phyloP scores from a whole-genome alignment of 2,329 filamentous ascomycete species.

The Microcyclosporella mali region DNA sequence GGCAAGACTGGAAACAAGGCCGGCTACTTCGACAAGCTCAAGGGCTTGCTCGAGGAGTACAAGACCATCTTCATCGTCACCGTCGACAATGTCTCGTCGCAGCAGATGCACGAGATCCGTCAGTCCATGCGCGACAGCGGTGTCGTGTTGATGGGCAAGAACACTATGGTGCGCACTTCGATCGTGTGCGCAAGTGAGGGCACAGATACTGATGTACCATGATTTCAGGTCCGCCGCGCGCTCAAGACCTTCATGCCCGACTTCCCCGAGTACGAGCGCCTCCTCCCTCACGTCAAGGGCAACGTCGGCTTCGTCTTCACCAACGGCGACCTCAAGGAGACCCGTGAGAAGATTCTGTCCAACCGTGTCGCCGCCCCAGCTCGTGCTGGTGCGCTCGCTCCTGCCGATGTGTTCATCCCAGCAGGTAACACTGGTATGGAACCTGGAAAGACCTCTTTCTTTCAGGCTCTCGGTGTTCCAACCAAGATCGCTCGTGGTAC shows the following conservation, averaged over 20 bases:
- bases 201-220: slow-evolving; percentile 9
- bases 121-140: slow-evolving; percentile 80
- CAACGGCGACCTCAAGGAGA: slow-evolving; percentile 86
- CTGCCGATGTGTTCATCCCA: slow-evolving; percentile 86
- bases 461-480: slow-evolving; percentile 99
- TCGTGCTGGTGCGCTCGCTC: slow-evolving; percentile 94
- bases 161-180: slow-evolving; percentile 81
- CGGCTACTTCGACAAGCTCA: slow-evolving; percentile 99
- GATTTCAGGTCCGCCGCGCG: slow-evolving; percentile 75
- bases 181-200: background rate
- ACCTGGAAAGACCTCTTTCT: slow-evolving; percentile 99
- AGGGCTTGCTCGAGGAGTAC: slow-evolving; percentile 93
- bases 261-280: slow-evolving; percentile 94
- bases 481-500: slow-evolving; percentile 99
- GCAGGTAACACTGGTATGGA: slow-evolving; percentile 99
- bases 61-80: slow-evolving; percentile 82
- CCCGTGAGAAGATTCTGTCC: slow-evolving; percentile 86
- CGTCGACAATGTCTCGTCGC: slow-evolving; percentile 96
- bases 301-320: slow-evolving; percentile 99
- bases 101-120: slow-evolving; percentile 99
- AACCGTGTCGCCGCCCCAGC: slow-evolving; percentile 98
- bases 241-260: slow-evolving; percentile 90
- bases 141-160: slow-evolving; percentile 99
- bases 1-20: slow-evolving; percentile 86
- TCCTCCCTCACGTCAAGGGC: slow-evolving; percentile 91